Conservation (phyloP, 2,329 filamentous ascomycete species). For the Cladophialophora bantiana region DNA sequence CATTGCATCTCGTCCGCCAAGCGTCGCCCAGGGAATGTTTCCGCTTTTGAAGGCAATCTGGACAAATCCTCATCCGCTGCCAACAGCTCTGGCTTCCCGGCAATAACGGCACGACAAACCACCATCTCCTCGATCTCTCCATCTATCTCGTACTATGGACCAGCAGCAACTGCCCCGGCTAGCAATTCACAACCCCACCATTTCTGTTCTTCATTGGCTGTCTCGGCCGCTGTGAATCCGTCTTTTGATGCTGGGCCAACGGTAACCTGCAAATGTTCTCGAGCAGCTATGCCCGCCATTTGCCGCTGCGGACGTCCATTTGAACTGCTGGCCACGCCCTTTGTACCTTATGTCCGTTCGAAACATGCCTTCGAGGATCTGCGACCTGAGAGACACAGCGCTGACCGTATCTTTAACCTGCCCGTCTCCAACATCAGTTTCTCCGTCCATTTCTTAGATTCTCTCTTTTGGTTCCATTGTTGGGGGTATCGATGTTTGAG, state of each 20-base stretch:
- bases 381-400: slow-evolving; percentile 7
- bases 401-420: slow-evolving; percentile 22
- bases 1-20: neutral
- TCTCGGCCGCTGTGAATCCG: slow-evolving; percentile 10
- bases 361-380: slow-evolving; percentile 7
- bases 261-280: slow-evolving; percentile 19
- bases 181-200: slow-evolving; percentile 23
- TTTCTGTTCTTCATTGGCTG: slow-evolving; percentile 24
- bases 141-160: slow-evolving; percentile 5
- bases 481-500: slow-evolving; percentile 11
- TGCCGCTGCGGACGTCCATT: slow-evolving; percentile 2
- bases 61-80: neutral
- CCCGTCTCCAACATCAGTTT: slow-evolving; percentile 1
- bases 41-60: neutral
- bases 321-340: slow-evolving; percentile 4
- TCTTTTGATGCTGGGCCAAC: slow-evolving; percentile 2
- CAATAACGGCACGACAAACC: slow-evolving; percentile 29
- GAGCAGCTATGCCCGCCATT: neutral
- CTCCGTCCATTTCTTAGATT: slow-evolving; percentile 11
- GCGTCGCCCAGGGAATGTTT: neutral
- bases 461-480: neutral
- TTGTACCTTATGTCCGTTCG: slow-evolving; percentile 11
- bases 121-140: slow-evolving; percentile 18
- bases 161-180: slow-evolving; percentile 6
- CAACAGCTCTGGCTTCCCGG: slow-evolving; percentile 13